A percentile compares a stretch with the other conserved stretches of the same genome.
Evolutionary conservation across 2,329 filamentous ascomycete species (phyloP).

Genomic region (Neodidymelliopsis sp.): DNA sequence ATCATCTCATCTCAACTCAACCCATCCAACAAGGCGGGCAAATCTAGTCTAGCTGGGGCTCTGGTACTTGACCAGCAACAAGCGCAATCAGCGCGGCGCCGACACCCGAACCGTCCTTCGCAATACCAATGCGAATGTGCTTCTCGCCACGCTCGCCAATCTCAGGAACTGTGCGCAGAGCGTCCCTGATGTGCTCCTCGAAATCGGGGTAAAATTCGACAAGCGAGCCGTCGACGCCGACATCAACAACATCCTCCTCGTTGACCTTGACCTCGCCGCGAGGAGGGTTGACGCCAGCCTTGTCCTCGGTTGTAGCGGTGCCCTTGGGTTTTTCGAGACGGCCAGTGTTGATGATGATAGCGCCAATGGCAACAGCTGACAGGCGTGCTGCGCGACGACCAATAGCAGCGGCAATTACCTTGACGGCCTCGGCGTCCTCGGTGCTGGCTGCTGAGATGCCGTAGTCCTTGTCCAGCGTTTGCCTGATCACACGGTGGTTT

Average conservation of each 20-base stretch:
- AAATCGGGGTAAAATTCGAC: constrained; percentile 97
- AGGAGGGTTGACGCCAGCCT: constrained; percentile 42
- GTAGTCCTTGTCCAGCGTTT: constrained; percentile 78
- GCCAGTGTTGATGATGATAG: constrained; percentile 81
- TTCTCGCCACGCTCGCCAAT: constrained; percentile 82
- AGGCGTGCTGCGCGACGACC: constrained; percentile 88
- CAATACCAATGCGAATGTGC: constrained; percentile 91
- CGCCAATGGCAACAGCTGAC: constrained; percentile 85
- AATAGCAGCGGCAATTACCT: constrained; percentile 81
- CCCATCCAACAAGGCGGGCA: background rate
- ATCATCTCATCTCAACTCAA: background rate
- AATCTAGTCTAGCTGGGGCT: constrained; percentile 23
- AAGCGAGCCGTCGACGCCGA: constrained; percentile 92
- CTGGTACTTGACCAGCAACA: constrained; percentile 70
- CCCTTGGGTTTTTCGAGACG: constrained; percentile 60
- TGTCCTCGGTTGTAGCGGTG: constrained; percentile 49
- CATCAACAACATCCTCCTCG: constrained; percentile 78
- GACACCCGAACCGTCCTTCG: constrained; percentile 95
- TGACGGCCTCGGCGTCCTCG: constrained; percentile 89
- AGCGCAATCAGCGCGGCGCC: constrained; percentile 94
- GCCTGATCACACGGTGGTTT: constrained; percentile 75
- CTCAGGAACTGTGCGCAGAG: constrained; percentile 75
- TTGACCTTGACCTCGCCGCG: constrained; percentile 46
- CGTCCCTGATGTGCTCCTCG: constrained; percentile 85
- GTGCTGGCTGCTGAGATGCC: constrained; percentile 77